Percentiles rank a stretch among this genome's conserved stretches.
phyloP scores from a whole-genome alignment of 768 basidiomycete species.

The Lepiota venenata region DNA sequence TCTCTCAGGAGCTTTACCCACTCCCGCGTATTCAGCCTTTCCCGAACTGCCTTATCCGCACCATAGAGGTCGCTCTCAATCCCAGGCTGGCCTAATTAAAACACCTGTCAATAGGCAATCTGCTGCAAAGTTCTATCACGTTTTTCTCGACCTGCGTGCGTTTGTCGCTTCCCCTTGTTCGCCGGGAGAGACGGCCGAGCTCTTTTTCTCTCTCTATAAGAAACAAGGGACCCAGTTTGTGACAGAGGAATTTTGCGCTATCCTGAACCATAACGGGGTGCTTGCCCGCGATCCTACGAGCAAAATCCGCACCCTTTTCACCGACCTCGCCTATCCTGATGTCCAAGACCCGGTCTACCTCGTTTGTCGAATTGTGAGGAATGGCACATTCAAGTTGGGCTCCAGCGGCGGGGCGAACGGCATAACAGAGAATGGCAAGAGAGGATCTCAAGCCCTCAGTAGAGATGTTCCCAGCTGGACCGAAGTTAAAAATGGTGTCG shows the following conservation, averaged over 20 bases:
- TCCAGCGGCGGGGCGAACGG: conserved; percentile 36
- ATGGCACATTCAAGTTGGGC: conserved; percentile 80
- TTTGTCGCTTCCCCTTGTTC: conserved; percentile 90
- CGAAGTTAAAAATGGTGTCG: conserved; percentile 23
- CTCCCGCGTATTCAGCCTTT: conserved; percentile 69
- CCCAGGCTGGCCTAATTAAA: conserved; percentile 28
- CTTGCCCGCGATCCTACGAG: conserved; percentile 74
- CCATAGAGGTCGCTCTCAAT: conserved; percentile 36
- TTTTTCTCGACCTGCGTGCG: conserved; percentile 87
- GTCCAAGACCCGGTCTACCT: conserved; percentile 84
- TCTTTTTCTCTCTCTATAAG: conserved; percentile 92
- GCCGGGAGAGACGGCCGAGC: conserved; percentile 89
- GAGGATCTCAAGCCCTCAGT: conserved; percentile 52
- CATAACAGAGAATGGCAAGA: conserved; percentile 41
- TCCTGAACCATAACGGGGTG: conserved; percentile 91
- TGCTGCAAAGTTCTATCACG: conserved; percentile 78
- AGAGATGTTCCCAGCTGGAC: conserved; percentile 24
- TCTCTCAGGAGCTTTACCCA: conserved; percentile 43
- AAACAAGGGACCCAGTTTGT: conserved; percentile 82
- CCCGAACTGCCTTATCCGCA: conserved; percentile 46
- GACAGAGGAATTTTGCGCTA: conserved; percentile 88
- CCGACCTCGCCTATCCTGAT: conserved; percentile 83
- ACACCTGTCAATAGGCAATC: conserved; percentile 32
- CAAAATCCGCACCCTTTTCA: conserved; percentile 83
- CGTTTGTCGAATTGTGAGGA: conserved; percentile 88